Evolutionary conservation across 2,329 filamentous ascomycete genomes (phyloP), one percentile per base, ranked within the genome.

Genomic region (Aulographum hederae): DNA sequence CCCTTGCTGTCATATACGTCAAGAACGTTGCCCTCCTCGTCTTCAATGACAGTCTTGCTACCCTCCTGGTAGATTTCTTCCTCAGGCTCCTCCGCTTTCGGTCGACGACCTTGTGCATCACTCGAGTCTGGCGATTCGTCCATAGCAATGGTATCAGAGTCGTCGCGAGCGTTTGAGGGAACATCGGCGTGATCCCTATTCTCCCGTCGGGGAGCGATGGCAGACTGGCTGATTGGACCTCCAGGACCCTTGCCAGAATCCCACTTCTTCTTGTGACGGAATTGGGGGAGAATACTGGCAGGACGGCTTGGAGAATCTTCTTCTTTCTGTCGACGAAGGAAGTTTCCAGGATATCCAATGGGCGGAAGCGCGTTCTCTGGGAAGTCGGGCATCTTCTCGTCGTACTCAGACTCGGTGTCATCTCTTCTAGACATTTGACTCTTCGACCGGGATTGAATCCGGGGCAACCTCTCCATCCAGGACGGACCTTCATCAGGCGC

Each of bases 401-500:
- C 70, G 19, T 63, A 52, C 2, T 62, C 65, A 0, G 63, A 66
- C 21, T 58, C 57, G n/a, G 67, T 54, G 21, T 52, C 48, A n/a
- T 81, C 78, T 15, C 63, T 60, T 39, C 67, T 55, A 0, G 85
- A 91, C 67, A 84, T 78, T 4, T 66, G 70, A 18, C 73, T 78
- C 48, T 78, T 80, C 4, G 84, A 82, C 43, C 86, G 73, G 1
- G 89, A 94, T 40, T 81, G 78, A 20, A 78, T 73, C 30, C 72
- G 65, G 4, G 89, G 89, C 27, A 98, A 61, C 33, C 89, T 69
- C 43, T 91, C 89, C 79, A 95, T 92, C 89, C 89, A 98, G 2
- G 73, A 73, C 2, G 84, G 79, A 0, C 84, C 81, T 21, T 92
- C 81, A 34, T 93, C 86, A 31, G 78, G 79, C 13, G 76, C 84